Base-by-base conservation (phyloP, 2,329 filamentous ascomycete genomes). In the Colletotrichum sp. region DNA sequence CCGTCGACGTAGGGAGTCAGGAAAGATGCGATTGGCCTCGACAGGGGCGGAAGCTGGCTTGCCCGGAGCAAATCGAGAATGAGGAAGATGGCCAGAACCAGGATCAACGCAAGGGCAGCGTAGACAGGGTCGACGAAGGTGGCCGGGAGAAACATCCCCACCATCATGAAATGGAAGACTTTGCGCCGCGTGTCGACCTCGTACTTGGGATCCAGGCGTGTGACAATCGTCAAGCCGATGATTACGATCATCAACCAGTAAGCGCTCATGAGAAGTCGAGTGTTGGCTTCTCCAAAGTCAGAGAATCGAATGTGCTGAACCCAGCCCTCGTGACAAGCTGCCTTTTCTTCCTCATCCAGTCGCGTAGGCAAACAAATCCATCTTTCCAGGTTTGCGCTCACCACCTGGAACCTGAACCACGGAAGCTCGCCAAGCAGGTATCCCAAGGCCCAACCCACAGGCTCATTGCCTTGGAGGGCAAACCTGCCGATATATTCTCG, bases 151-250 rank as follows among this genome's bases (percentile, higher is more conserved):
- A 99, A 93, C 95, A 99, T 98, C 71, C 92, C 92, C 9, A 98
- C 96, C 94, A 98, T 98, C 90, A 96, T 98, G 79, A 97, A 97
- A 84, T 99, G 97, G 83, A 99, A 99, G 28, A 98, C 95, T 84
- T 99, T 99, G 66, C 97, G 92, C 65, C 97, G 92, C 2, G 97
- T 99, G 85, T 99, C 97, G 62, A 99, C 96, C 84, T 98, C 96
- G 78, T 94, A 96, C 65, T 95, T 87, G 4, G 92, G 88, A 55
- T 94, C 94, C 48, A 98, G 90, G 56, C 89, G 91, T 68, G 97
- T 91, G 9, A 98, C 95, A 5, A 94, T 88, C 12, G 92, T 85
- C 43, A 98, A 89, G 1, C 96, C 97, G 2, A 92, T 82, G 18
- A 90, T 82, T 18, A 98, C 89, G 70, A 97, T 91, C 5, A 84